Base-by-base conservation (phyloP, 345 rosid genomes). In the Lepidium sativum region DNA sequence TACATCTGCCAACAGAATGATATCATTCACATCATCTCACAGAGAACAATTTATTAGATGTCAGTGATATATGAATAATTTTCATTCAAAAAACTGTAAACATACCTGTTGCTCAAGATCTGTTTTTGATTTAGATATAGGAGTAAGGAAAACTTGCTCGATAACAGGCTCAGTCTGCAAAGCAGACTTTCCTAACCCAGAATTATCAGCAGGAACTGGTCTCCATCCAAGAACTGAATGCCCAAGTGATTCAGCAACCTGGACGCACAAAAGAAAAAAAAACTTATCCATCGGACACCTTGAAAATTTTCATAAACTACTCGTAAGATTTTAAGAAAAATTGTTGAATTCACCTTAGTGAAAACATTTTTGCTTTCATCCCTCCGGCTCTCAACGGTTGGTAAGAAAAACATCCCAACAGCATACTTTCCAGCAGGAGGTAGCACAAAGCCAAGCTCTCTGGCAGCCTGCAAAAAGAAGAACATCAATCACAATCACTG, bases 241-340 rank as follows among this genome's bases (percentile, higher is more conserved):
- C 4, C 99, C 99, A 67, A 95, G 88, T 32, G 97, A 86, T 78
- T 86, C 92, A 23, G 99, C 99, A 78, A 90, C 95, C 99, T 94
- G 39, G 34, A 63, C 23, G 6, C 29, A 58, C 6, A 13, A 48
- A 44, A 20, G 6, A 38, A 53, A 35, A 58, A 11, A n/a, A 44
- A 50, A 54, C 0, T n/a, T 1, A 25, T 5, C 5, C 7, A 17
- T 27, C 38, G 41, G 21, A 0, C 11, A 34, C 39, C 8, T 1
- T 6, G 18, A n/a, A 38, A 39, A 41, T 29, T 39, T 25, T 17
- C 3, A 45, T 29, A 0, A 2, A 61, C 0, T 10, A 43, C 6
- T 20, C 7, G 4, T 20, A 43, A n/a, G 10, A 3, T 3, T 8
- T 2, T 1, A 15, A 8, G 6, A 34, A 17, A 17, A 13, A 14